phyloP scores from a whole-genome alignment of 805 yeast species.

The Kluyveromyces dobzhanskii region DNA sequence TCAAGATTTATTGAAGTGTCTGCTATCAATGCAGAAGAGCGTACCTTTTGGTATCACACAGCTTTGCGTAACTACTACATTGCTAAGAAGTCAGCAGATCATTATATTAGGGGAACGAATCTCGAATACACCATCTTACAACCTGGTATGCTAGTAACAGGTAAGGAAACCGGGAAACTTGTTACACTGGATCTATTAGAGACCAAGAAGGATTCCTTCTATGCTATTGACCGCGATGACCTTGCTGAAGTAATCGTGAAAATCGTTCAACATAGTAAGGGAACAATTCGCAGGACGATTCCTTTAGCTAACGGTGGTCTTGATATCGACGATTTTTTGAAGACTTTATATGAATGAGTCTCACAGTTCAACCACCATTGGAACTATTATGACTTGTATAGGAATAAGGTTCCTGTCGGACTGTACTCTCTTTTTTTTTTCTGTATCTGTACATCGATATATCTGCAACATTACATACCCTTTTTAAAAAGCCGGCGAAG shows the following conservation, averaged over 20 bases:
- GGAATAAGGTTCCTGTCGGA: no score
- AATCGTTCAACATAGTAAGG: conserved; percentile 29
- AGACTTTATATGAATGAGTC: conserved; percentile 4
- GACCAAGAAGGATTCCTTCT: conserved; percentile 17
- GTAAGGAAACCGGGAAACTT: conserved; percentile 37
- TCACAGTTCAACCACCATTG: no score
- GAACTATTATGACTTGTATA: no score
- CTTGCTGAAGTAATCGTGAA: conserved; percentile 43
- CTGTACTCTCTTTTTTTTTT: no score
- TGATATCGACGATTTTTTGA: conserved; percentile 19
- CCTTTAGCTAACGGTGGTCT: conserved; percentile 37
- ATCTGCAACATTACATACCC: no score
- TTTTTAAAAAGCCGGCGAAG: no score
- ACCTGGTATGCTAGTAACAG: conserved; percentile 41
- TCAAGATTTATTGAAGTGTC: conserved; percentile 45
- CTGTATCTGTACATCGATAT: no score
- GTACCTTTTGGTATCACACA: conserved; percentile 36
- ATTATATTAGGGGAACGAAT: conserved; percentile 31
- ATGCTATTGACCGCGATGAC: conserved; percentile 40
- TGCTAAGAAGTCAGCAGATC: conserved; percentile 56
- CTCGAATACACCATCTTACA: conserved; percentile 50
- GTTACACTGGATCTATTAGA: conserved; percentile 10
- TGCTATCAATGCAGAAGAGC: conserved; percentile 46
- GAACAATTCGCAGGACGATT: conserved; percentile 36
- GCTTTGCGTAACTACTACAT: conserved; percentile 43